Evolutionary conservation across 257 asterid genomes (phyloP), one percentile per base, ranked within the genome.

Genomic region (Handroanthus guayacan): DNA sequence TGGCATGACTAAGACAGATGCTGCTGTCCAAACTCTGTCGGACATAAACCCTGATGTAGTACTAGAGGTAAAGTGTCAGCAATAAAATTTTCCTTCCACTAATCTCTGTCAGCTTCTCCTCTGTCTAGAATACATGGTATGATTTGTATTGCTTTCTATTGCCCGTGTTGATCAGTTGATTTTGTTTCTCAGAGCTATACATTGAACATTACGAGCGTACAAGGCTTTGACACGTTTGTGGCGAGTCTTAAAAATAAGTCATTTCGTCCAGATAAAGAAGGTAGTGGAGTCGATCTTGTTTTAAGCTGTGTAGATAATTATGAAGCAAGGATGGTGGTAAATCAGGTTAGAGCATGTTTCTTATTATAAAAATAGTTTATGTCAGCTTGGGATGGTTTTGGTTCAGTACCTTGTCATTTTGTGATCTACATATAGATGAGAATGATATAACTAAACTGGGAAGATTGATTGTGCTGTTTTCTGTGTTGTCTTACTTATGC

Each of bases 321-420:
- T 79, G 99, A 95, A 89, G 99, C 99, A 66, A 88, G 98, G 87
- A 95, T 95, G 99, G 99, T 92, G 74, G 98, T 95, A 75, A 95
- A 95, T 89, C 99, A 95, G 97, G 99, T 92, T 76, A 58, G 84
- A 66, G 20, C 71, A 72, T 63, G 60, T 64, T 75, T 84, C 66
- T 79, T 45, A 9, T 47, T 57, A 14, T 44, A 64, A 58, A 57
- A 57, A 37, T 47, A 68, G 66, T 41, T 47, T 47, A 44, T 58
- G 18, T 55, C 14, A 74, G 31, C 50, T 47, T 38, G 16, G 36
- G 36, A 51, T 71, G 57, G n/a, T 63, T 73, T 76, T 25, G 16
- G 67, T 58, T 52, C 56, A 56, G 69, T 74, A 14, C 72, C 61
- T 76, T 60, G 17, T 62, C 31, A 67, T 66, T 81, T 72, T 56